Base-by-base conservation (phyloP, 139 green algal genomes). In the Medakamo hakoo region DNA sequence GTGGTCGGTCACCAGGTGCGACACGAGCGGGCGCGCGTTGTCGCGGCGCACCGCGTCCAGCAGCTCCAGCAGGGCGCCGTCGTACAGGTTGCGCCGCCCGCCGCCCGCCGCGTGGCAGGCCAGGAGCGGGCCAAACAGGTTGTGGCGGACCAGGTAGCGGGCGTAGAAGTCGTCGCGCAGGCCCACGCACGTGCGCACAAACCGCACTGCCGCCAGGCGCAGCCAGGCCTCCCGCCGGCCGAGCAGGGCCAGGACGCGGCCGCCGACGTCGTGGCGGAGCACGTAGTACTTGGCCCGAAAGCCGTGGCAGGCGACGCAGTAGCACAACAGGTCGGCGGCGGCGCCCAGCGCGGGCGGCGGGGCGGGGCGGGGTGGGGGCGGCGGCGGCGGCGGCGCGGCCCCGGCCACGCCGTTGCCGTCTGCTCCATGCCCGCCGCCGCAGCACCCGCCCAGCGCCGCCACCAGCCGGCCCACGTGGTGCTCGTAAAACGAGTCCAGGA, bases 401-500 rank as follows among this genome's bases (percentile, higher is more conserved):
- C 16, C 30, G 21, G 25, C n/a, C 63, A 4, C 58, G 27, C 19
- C 18, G n/a, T 19, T 24, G 62, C 49, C n/a, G 24, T 30, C 24
- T 14, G 1, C n/a, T n/a, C 22, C 16, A 24, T 27, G 27, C 57
- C 19, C 22, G 20, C 23, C 28, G 63, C 24, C 24, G 27, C 60
- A 56, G 48, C 26, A 48, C 30, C 9, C 63, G 9, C 29, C 62
- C 64, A 73, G 30, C 48, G 24, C 59, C 49, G 62, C 58, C 48
- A 94, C 59, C 27, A 94, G 66, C 49, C 73, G 68, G 22, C 75
- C 68, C 2, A 95, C 78, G 75, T 90, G 84, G 19, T 77, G 67
- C 19, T 89, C 80, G 76, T 99, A 99, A 69, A 99, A 98, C 4
- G 94, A 49, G 52, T 98, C 87, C 57, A 97, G 65, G 65, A 99